Evolutionary conservation across 495 filamentous ascomycete genomes (phyloP).

Genomic region (Cryomyces minteri): DNA sequence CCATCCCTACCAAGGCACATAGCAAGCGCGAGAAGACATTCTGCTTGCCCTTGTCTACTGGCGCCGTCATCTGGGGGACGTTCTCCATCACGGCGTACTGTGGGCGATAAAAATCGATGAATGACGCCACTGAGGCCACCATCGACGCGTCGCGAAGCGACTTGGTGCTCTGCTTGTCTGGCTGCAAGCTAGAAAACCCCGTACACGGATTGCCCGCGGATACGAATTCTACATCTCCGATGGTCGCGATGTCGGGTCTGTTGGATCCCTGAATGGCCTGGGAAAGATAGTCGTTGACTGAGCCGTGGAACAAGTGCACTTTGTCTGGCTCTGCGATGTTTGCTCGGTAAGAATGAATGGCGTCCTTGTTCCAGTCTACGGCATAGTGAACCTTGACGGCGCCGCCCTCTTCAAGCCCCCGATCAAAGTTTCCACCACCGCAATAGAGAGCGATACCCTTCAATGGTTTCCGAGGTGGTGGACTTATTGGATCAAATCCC

Average conservation of each 20-base stretch:
- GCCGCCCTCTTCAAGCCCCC: conserved; percentile 55
- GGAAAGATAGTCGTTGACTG: conserved; percentile 46
- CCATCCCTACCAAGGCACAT: conserved; percentile 49
- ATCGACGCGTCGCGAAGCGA: conserved; percentile 46
- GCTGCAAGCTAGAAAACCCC: conserved; percentile 47
- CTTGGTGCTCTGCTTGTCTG: conserved; percentile 24
- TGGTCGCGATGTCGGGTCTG: conserved; percentile 24
- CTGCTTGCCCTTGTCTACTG: conserved; percentile 19
- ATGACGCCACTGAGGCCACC: conserved; percentile 53
- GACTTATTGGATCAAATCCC: conserved; percentile 31
- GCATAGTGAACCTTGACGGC: conserved; percentile 41
- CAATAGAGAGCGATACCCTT: conserved; percentile 51
- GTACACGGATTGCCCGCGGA: conserved; percentile 56
- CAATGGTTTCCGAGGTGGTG: conserved; percentile 17
- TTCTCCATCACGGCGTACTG: conserved; percentile 59
- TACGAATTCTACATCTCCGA: conserved; percentile 48
- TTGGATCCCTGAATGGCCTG: conserved; percentile 33
- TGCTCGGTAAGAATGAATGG: conserved; percentile 51
- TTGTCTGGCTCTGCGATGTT: conserved; percentile 25
- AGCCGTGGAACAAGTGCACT: conserved; percentile 37
- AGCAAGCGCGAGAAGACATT: conserved; percentile 52
- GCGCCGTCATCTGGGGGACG: conserved; percentile 37
- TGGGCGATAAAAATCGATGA: conserved; percentile 53
- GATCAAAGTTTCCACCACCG: conserved; percentile 54
- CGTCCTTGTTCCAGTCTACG: conserved; percentile 40